These are phyloP conservation scores for Isabelozyma heimii DNA, from an alignment of 805 yeast species.

Conservation along the genomic window DNA sequence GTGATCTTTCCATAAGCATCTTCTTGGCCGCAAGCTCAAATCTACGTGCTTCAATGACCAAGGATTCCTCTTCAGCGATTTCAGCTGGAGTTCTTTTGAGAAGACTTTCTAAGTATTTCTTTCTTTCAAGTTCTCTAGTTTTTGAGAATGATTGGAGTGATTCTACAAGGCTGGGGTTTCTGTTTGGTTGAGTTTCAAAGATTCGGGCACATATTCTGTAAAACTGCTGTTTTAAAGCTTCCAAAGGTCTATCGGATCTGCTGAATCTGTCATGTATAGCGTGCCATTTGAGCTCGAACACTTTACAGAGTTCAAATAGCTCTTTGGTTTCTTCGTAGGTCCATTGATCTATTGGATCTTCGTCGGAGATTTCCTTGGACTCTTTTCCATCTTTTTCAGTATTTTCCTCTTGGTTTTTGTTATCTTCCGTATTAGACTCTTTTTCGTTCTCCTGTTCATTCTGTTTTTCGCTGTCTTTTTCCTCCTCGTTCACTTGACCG, in stretches of 20 bases:
- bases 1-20: conserved; percentile 78
- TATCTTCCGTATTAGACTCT: conserved; percentile 20
- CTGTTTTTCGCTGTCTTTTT: conserved; percentile 3
- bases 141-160: conserved; percentile 64
- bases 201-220: conserved; percentile 64
- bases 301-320: conserved; percentile 68
- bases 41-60: conserved; percentile 87
- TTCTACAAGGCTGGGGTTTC: conserved; percentile 50
- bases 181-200: conserved; percentile 38
- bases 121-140: conserved; percentile 72
- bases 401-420: conserved; percentile 7
- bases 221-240: conserved; percentile 81
- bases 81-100: conserved; percentile 90
- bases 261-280: conserved; percentile 62
- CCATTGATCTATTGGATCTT: conserved; percentile 55
- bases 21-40: conserved; percentile 91
- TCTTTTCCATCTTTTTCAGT: conserved; percentile 10
- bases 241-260: conserved; percentile 48
- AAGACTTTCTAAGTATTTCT: conserved; percentile 72
- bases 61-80: conserved; percentile 94
- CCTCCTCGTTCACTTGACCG: background rate
- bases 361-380: conserved; percentile 25
- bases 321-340: conserved; percentile 72
- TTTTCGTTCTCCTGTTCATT: conserved; percentile 8
- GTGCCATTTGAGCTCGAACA: conserved; percentile 63